Base-by-base conservation (phyloP, 1,284 basidiomycete genomes). In the Moesziomyces sp. region DNA sequence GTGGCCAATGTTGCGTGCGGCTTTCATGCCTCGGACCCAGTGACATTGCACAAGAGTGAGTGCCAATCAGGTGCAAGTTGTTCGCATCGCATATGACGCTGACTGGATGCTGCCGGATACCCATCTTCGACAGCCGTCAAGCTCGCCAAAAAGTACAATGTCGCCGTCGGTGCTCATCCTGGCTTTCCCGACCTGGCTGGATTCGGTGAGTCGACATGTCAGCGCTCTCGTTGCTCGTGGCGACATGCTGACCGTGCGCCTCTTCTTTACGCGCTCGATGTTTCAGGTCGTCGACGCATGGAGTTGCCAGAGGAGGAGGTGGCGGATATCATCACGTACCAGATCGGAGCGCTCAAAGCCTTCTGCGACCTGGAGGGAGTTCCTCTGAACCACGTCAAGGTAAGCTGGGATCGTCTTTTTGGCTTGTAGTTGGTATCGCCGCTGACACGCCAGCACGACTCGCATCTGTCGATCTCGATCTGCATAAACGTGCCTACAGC, bases 11-110 rank as follows among this genome's bases (percentile, higher is more conserved):
- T 72, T 2, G 68, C 68, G 18, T 58, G 56, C 16, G 68, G 68
- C 8, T 72, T 72, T 30, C 68, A 72, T 24, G 68, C 68, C 46
- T 60, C 57, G 5, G 68, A 72, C 48, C 64, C 68, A 8, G 51
- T 50, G 24, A 72, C 64, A 2, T 43, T 72, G 34, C 53, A 56
- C 42, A 58, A 57, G 52, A 72, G 59, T 62, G 16, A 55, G 59
- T 50, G n/a, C 7, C 14, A 6, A 13, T 13, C 18, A 14, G 13
- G 38, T 9, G 6, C 14, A 6, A 40, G 13, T 40, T 21, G 21
- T 21, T 21, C 21, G 21, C 21, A 21, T 21, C 21, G 21, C 21
- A 21, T 21, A 21, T 21, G 21, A 21, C 21, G 30, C 8, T 8
- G n/a, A 45, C 24, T 1, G 34, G 14, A n/a, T 57, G 10, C 35